phyloP scores from a whole-genome alignment of 495 filamentous ascomycete genomes.

The Jackrogersella multiformis region DNA sequence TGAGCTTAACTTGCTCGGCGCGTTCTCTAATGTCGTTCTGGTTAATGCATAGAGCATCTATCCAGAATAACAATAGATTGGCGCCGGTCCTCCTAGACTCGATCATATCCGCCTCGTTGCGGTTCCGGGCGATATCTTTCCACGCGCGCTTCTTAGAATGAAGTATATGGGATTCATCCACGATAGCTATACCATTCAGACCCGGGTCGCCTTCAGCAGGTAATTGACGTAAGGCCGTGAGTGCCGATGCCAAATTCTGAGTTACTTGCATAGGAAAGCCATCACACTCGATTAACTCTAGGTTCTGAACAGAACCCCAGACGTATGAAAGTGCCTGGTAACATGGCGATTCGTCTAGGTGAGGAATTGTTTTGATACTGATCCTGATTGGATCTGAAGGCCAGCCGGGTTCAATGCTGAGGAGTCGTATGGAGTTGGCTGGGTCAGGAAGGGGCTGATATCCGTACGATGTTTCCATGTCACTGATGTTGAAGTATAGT shows the following conservation, averaged over 20 bases:
- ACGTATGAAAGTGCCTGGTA: constrained; percentile 12
- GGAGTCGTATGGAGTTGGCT: constrained; percentile 10
- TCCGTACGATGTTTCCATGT: neutral
- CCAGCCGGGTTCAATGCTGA: constrained; percentile 7
- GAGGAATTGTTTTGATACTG: neutral
- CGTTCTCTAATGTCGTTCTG: neutral
- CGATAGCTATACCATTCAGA: neutral
- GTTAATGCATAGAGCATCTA: constrained; percentile 9
- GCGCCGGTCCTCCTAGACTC: neutral
- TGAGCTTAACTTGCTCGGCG: constrained; percentile 4
- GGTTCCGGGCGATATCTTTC: constrained; percentile 10
- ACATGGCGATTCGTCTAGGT: neutral
- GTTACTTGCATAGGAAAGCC: neutral
- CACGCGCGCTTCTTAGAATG: neutral
- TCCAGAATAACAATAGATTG: neutral
- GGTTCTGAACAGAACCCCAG: constrained; percentile 4
- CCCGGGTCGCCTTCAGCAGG: constrained; percentile 1
- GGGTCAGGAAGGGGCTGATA: constrained; percentile 1
- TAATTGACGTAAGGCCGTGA: neutral
- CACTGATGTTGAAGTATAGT: neutral
- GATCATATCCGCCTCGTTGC: constrained; percentile 2
- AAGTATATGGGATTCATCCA: neutral
- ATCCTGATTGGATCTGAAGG: constrained; percentile 1
- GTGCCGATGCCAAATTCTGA: neutral
- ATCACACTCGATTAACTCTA: neutral